Evolutionary conservation across 768 basidiomycete species (phyloP).

Genomic region (Lactifluus volemus): DNA sequence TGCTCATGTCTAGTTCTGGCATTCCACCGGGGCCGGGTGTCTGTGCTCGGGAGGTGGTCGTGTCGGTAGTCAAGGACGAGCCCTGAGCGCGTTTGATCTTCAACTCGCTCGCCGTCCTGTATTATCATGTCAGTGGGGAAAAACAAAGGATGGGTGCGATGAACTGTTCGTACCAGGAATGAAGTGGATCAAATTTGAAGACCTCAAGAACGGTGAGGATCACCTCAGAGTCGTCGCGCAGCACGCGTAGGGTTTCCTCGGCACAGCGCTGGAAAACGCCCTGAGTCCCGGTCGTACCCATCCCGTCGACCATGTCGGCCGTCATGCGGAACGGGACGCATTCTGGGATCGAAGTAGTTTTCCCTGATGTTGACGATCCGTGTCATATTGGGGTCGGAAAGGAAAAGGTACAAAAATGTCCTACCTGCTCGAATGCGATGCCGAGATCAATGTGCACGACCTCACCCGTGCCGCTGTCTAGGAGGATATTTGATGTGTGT

Average conservation of each 20-base stretch:
- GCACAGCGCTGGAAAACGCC: constrained; percentile 94
- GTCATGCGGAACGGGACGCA: constrained; percentile 94
- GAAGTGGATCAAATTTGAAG: constrained; percentile 93
- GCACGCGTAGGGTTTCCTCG: constrained; percentile 88
- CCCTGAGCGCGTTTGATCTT: constrained; percentile 60
- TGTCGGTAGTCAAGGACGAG: constrained; percentile 23
- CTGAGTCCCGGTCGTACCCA: constrained; percentile 82
- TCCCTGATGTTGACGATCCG: constrained; percentile 42
- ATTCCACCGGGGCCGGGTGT: constrained; percentile 27
- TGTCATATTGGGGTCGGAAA: not conserved
- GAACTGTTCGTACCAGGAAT: constrained; percentile 60
- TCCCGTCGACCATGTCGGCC: constrained; percentile 86
- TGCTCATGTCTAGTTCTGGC: constrained; percentile 53
- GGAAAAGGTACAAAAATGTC: not conserved
- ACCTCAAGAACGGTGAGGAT: constrained; percentile 95
- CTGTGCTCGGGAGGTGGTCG: constrained; percentile 20
- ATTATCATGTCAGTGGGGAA: not conserved
- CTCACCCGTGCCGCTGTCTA: constrained; percentile 78
- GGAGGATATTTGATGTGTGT: constrained; percentile 84
- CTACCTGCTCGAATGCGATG: constrained; percentile 92
- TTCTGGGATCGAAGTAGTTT: constrained; percentile 73
- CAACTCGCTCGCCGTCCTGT: constrained; percentile 70
- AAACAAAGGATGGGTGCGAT: not conserved
- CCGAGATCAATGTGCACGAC: constrained; percentile 94
- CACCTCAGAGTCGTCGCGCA: constrained; percentile 75